Base-by-base conservation (phyloP, 1,284 basidiomycete genomes). In the Ganoderma resinaceum region DNA sequence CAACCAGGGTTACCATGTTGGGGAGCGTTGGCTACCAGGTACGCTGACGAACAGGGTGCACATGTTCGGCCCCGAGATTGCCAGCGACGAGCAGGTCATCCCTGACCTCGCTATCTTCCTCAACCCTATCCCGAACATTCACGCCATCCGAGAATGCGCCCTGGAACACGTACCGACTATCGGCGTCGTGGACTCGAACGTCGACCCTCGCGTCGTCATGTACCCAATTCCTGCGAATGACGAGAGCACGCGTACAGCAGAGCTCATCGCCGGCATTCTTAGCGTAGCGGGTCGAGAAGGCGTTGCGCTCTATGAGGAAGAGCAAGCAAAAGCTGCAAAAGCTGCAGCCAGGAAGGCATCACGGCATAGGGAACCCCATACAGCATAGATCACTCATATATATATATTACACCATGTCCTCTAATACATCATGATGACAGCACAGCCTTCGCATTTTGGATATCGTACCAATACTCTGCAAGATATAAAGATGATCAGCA, bases 201-300 rank as follows among this genome's bases (percentile, higher is more conserved):
- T 92, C 49, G 98, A 99, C 81, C 98, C 98, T 6, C 91, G 98
- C 23, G 86, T 96, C 43, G 97, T 99, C 69, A 99, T 98, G 86
- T 99, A 99, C 81, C 93, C 98, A 42, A 98, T 99, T 76, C 97
- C 97, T 0, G 97, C 95, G 46, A 99, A 99, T 80, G 97, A 99
- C 82, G 97, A 99, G 82, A 95, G 91, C 78, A 87, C 93, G 11
- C 89, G 96, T 64, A 94, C 95, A 23, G 93, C 95, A 57, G 97
- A 99, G 78, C 84, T 99, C 42, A 88, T 99, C 71, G 89, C 93
- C 2, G 97, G 96, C 31, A 89, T 99, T 9, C 84, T 99, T 63
- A 95, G 95, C 73, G 89, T 98, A 73, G 98, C 98, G 0, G 98
- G 96, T 5, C 85, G 90, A 74, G 94, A 97, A 78, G 96, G 96